A percentile compares a stretch with the other conserved stretches of the same genome.
Evolutionary conservation across 345 rosid genomes (phyloP).

Genomic region (Dovyalis caffra): DNA sequence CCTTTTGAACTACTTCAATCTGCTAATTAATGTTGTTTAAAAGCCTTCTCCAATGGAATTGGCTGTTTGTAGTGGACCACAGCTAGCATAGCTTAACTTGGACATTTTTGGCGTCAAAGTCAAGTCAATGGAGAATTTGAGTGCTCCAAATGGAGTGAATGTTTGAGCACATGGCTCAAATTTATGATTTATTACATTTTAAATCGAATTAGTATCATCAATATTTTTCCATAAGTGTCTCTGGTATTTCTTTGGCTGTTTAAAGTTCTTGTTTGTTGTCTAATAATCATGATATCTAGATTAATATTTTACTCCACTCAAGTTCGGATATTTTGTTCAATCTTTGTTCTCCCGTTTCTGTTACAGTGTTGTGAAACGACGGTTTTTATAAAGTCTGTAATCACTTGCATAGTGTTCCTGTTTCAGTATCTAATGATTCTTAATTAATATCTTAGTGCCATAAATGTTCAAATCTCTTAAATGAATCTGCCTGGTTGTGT

Average conservation of each 20-base stretch:
- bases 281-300: not conserved
- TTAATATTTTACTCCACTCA: not conserved
- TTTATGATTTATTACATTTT: not conserved
- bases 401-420: not conserved
- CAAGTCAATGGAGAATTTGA: not conserved
- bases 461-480: not conserved
- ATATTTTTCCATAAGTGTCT: not conserved
- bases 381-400: not conserved
- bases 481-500: not conserved
- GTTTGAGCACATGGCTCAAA: not conserved
- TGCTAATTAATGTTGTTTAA: not conserved
- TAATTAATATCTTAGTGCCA: not conserved
- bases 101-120: slow-evolving; percentile 10
- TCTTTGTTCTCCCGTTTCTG: not conserved
- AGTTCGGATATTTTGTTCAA: not conserved
- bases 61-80: slow-evolving; percentile 10
- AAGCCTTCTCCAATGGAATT: not conserved
- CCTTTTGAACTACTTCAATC: slow-evolving; percentile 13
- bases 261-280: not conserved
- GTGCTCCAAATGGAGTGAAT: slow-evolving; percentile 4
- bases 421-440: not conserved
- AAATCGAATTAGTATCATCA: not conserved
- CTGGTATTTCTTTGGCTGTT: not conserved
- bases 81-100: not conserved
- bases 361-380: not conserved